Evolutionary conservation across 805 yeast genomes (phyloP).

Genomic region (Martiniozyma abietophila): DNA sequence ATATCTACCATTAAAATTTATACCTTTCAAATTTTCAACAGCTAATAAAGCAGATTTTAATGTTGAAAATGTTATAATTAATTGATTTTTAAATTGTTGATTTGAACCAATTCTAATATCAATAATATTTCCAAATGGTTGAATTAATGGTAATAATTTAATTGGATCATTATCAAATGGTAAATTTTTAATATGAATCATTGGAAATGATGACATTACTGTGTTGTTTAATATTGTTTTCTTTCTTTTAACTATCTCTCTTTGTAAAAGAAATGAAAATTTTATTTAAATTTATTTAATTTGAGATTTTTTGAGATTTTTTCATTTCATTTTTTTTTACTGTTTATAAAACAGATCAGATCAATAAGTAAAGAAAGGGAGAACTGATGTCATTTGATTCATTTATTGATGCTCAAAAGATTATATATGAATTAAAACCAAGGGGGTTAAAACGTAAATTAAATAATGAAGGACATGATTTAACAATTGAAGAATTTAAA

Average conservation of each 20-base stretch:
- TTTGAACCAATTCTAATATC: conserved; percentile 41
- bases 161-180: conserved; percentile 40
- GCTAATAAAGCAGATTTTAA: conserved; percentile 41
- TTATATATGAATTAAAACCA: conserved; percentile 21
- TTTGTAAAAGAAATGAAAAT: no score
- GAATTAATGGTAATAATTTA: conserved; percentile 43
- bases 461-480: conserved; percentile 5
- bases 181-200: conserved; percentile 45
- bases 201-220: no score
- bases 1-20: conserved; percentile 49
- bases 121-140: conserved; percentile 45
- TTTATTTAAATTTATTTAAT: no score
- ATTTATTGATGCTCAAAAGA: conserved; percentile 26
- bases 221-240: no score
- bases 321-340: no score
- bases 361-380: no score
- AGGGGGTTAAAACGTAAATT: conserved; percentile 8
- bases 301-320: no score
- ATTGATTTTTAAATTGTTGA: conserved; percentile 38
- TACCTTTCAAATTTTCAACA: conserved; percentile 47
- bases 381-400: background rate
- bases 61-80: conserved; percentile 45
- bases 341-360: background rate
- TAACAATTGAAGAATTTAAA: conserved; percentile 2
- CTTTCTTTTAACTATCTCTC: no score